Evolutionary conservation across 2,329 filamentous ascomycete species (phyloP).

Genomic region (Leptographium procerum): DNA sequence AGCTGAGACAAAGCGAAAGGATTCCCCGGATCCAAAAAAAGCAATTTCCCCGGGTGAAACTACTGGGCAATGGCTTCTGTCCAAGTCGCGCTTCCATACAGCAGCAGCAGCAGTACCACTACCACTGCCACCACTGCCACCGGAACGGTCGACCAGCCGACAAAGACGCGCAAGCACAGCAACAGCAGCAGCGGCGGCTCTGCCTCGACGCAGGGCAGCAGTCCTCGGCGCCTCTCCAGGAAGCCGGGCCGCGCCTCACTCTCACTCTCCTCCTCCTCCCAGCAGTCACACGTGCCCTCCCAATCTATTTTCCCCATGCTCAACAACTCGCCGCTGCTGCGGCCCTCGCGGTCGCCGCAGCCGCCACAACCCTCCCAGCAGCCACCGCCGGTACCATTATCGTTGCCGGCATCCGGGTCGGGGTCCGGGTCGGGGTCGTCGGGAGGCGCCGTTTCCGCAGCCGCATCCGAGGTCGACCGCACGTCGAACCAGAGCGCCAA

Average conservation of each 20-base stretch:
- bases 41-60: background rate
- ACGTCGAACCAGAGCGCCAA: conserved; percentile 48
- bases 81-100: background rate
- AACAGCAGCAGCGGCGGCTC: conserved; percentile 21
- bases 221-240: background rate
- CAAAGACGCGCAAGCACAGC: conserved; percentile 23
- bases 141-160: too few relatives aligned
- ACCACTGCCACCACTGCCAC: too few relatives aligned
- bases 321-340: background rate
- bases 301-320: too few relatives aligned
- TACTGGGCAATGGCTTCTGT: background rate
- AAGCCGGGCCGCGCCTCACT: conserved; percentile 43
- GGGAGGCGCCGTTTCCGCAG: too few relatives aligned
- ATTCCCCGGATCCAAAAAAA: too few relatives aligned
- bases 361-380: background rate
- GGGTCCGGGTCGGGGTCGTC: conserved; percentile 46
- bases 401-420: conserved; percentile 32
- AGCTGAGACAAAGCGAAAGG: background rate
- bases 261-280: too few relatives aligned
- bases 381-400: background rate
- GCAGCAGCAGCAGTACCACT: too few relatives aligned
- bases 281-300: too few relatives aligned
- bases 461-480: conserved; percentile 37
- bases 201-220: conserved; percentile 12
- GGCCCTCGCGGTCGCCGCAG: background rate